A percentile compares a stretch with the other conserved stretches of the same genome.
Conservation (phyloP, 345 rosid species). For the Corymbia maculata region DNA sequence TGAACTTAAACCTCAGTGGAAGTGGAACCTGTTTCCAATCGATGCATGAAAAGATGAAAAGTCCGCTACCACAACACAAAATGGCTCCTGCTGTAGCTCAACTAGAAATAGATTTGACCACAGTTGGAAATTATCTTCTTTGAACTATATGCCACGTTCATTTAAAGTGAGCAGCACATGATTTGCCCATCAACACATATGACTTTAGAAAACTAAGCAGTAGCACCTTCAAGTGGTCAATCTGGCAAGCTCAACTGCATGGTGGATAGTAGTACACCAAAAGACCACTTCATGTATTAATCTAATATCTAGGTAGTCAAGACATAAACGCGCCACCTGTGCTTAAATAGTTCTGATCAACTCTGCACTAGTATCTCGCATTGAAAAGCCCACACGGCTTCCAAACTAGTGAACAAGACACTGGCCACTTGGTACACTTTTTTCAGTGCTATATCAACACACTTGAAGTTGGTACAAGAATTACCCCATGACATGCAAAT, state of each 20-base stretch:
- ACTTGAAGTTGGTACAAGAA: not conserved
- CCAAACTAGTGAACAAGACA: not conserved
- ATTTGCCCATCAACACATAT: not conserved
- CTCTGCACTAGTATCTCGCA: not conserved
- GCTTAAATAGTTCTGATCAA: not conserved
- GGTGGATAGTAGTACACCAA: not conserved
- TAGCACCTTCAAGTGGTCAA: not conserved
- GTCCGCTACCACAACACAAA: not conserved
- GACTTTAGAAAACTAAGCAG: not conserved
- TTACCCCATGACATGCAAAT: not conserved
- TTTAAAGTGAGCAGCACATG: not conserved
- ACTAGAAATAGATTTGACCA: not conserved
- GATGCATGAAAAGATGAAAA: not conserved
- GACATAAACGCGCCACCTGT: not conserved
- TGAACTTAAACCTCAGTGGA: not conserved
- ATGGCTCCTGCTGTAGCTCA: not conserved
- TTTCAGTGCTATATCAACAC: not conserved
- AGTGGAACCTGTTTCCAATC: not conserved
- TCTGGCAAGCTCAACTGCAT: not conserved
- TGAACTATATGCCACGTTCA: not conserved
- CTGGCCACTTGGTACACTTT: not conserved
- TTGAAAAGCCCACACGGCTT: not conserved
- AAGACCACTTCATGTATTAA: fast-evolving
- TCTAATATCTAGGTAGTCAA: not conserved
- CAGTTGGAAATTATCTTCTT: not conserved